Conservation (phyloP, 768 basidiomycete species). For the Tylopilus sp. region DNA sequence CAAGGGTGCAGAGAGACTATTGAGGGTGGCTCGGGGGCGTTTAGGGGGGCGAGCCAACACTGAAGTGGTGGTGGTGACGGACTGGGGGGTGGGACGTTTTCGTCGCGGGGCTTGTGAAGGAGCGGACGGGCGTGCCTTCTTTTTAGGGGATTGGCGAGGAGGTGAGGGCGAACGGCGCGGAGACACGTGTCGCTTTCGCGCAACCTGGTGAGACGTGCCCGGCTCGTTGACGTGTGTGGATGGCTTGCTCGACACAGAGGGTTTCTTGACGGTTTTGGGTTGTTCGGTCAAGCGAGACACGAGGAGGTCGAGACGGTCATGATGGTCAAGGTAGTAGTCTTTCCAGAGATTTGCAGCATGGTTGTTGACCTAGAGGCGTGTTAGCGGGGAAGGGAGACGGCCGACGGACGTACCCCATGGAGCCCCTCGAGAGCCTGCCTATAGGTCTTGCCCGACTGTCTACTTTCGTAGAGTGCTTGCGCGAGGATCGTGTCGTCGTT, state of each 20-base stretch:
- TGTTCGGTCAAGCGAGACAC: slow-evolving; percentile 23
- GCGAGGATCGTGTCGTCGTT: slow-evolving; percentile 61
- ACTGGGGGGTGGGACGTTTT: slow-evolving; percentile 20
- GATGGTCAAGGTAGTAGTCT: slow-evolving; percentile 75
- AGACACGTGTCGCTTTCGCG: slow-evolving; percentile 37
- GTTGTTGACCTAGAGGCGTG: slow-evolving; percentile 36
- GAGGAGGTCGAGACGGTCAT: slow-evolving; percentile 50
- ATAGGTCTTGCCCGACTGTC: slow-evolving; percentile 46
- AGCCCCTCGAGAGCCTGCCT: slow-evolving; percentile 64
- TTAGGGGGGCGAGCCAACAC: slow-evolving; percentile 26
- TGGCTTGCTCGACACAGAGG: slow-evolving; percentile 13
- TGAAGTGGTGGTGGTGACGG: slow-evolving; percentile 19
- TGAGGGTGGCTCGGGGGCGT: slow-evolving; percentile 44
- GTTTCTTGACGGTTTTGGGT: slow-evolving; percentile 32
- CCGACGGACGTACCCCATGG: slow-evolving; percentile 52
- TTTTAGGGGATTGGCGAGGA: slow-evolving; percentile 26
- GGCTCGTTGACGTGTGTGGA: slow-evolving; percentile 8
- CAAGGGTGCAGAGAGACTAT: slow-evolving; percentile 52
- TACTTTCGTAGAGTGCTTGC: slow-evolving; percentile 39
- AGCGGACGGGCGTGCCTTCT: slow-evolving; percentile 19
- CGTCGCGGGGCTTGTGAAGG: slow-evolving; percentile 24
- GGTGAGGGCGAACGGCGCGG: slow-evolving; percentile 12
- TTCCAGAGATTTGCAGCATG: slow-evolving; percentile 67
- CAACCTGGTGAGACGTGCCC: slow-evolving; percentile 23
- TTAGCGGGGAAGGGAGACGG: slow-evolving; percentile 2